Percentiles rank a stretch among this genome's conserved stretches.
These are phyloP conservation scores for Kwoniella shandongensis DNA, from an alignment of 768 basidiomycete species.

Conservation along the genomic window DNA sequence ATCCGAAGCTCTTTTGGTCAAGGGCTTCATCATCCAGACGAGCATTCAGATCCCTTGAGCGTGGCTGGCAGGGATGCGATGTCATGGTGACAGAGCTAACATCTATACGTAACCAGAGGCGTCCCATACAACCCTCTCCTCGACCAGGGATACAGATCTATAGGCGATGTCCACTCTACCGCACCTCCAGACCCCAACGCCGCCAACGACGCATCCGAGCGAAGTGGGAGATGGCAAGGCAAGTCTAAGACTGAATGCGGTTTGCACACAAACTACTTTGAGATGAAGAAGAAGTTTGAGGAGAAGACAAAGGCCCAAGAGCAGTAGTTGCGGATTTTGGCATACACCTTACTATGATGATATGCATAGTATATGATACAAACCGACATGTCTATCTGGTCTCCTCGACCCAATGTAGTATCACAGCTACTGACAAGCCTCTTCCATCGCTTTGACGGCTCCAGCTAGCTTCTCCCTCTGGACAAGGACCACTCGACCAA, in stretches of 20 bases:
- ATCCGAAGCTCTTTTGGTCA: not conserved
- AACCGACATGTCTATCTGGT: no score
- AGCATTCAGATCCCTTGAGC: not conserved
- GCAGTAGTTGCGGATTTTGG: no score
- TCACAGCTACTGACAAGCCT: slow-evolving; percentile 27
- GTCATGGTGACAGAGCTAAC: not conserved
- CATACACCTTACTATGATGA: no score
- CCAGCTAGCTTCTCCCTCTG: slow-evolving; percentile 19
- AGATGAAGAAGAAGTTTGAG: slow-evolving; percentile 55
- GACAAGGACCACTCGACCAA: slow-evolving; percentile 66
- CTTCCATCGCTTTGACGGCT: slow-evolving; percentile 37
- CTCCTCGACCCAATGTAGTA: not conserved
- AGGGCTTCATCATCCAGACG: not conserved
- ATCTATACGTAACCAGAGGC: slow-evolving; percentile 55
- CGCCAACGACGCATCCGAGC: slow-evolving; percentile 65
- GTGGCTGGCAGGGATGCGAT: not conserved
- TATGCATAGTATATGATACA: no score
- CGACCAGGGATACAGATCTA: slow-evolving; percentile 85
- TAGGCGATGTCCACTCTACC: slow-evolving; percentile 98
- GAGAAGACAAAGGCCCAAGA: slow-evolving; percentile 9
- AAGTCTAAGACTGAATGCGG: slow-evolving; percentile 91
- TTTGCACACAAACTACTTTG: slow-evolving; percentile 85
- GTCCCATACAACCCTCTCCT: slow-evolving; percentile 88
- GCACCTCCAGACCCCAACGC: slow-evolving; percentile 50
- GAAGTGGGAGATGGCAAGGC: slow-evolving; percentile 89